Evolutionary conservation across 2,329 filamentous ascomycete genomes (phyloP).

Genomic region (Xylariomycetidae sp.): DNA sequence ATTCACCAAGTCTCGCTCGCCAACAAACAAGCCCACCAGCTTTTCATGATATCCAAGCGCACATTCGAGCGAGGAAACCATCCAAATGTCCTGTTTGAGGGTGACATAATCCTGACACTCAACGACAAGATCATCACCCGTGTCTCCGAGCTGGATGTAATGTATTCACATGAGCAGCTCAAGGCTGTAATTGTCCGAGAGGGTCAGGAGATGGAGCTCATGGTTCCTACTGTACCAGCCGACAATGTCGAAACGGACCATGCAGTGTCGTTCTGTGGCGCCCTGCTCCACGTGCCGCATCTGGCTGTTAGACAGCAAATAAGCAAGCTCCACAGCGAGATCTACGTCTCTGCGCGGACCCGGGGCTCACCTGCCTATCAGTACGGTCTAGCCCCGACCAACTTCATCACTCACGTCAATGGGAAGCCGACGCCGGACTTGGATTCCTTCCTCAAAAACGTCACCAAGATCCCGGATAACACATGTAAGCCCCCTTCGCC

Average conservation of each 20-base stretch:
- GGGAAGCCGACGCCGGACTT: slow-evolving; percentile 79
- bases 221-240: slow-evolving; percentile 79
- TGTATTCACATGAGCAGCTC: slow-evolving; percentile 83
- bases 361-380: slow-evolving; percentile 80
- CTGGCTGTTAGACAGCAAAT: slow-evolving; percentile 97
- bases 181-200: slow-evolving; percentile 84
- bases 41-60: slow-evolving; percentile 97
- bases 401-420: slow-evolving; percentile 96
- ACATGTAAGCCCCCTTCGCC: slow-evolving; percentile 57
- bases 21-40: slow-evolving; percentile 87
- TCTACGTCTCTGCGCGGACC: slow-evolving; percentile 86
- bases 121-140: slow-evolving; percentile 91
- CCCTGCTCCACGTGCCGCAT: slow-evolving; percentile 86
- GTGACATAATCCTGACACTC: slow-evolving; percentile 85
- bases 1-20: slow-evolving; percentile 82
- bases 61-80: slow-evolving; percentile 53
- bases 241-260: slow-evolving; percentile 89
- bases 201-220: slow-evolving; percentile 69
- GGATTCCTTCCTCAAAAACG: slow-evolving; percentile 71
- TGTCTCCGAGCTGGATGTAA: slow-evolving; percentile 87
- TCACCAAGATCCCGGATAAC: slow-evolving; percentile 87
- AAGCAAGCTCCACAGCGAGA: slow-evolving; percentile 89
- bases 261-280: slow-evolving; percentile 91
- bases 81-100: slow-evolving; percentile 65
- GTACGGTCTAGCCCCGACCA: slow-evolving; percentile 89